Base-by-base conservation (phyloP, 208 protist genomes). In the Wallacemonas sp. region DNA sequence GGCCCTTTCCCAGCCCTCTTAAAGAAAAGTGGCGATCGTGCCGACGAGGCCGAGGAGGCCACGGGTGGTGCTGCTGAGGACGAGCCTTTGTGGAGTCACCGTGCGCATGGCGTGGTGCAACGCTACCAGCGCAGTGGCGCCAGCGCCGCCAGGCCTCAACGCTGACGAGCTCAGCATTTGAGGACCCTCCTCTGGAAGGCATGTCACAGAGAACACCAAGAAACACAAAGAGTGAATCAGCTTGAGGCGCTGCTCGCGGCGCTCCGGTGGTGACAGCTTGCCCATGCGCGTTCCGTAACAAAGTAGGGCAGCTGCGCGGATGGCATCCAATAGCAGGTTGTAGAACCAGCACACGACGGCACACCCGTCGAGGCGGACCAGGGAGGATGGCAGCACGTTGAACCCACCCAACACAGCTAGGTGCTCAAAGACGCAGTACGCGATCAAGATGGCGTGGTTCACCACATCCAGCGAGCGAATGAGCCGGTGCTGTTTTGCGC, bases 281-380 rank as follows among this genome's bases (percentile, higher is more conserved):
- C 80, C 81, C 69, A 81, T 71, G 50, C 79, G 80, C 42, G 91
- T 68, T 33, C 81, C 71, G 69, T 90, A 95, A 24, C 75, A 38
- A 24, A 76, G 21, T 9, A 72, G 39, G 24, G 66, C 67, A 12
- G 58, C 42, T 71, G 81, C 66, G 58, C 80, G 79, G 38, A 91
- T 39, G 33, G 90, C 66, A 52, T 76, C 78, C 39, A 88, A 53
- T 6, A 89, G 50, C 24, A 95, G 81, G 21, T 70, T 81, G 75
- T 90, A 91, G 74, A 95, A 86, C 89, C 89, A 95, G 79, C 85
- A 93, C 24, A 81, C 57, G 45, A 93, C 87, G n/a, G 86, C 89
- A 68, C 81, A 82, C 33, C 85, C 85, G 17, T 87, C 86, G 34
- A 93, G 58, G 54, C 83, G 86, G 41, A 22, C 19, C 52, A 92